phyloP scores from a whole-genome alignment of 2,329 filamentous ascomycete genomes.

The Simplicillium sp. region DNA sequence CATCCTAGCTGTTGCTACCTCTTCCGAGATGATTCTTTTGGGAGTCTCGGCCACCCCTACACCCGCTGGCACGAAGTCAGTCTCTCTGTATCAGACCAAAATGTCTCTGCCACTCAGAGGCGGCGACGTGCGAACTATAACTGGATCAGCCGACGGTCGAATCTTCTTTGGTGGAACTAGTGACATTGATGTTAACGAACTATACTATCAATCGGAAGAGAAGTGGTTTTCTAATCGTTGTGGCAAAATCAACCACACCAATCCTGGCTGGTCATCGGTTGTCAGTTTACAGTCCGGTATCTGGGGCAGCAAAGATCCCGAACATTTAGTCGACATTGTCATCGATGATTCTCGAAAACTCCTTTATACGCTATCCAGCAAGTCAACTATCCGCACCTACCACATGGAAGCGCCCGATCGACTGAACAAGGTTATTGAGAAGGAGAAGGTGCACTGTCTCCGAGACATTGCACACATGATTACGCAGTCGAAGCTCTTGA shows the following conservation, averaged over 20 bases:
- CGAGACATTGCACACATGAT: slow-evolving; percentile 82
- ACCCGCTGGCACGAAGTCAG: slow-evolving; percentile 58
- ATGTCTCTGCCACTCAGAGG: slow-evolving; percentile 74
- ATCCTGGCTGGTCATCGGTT: slow-evolving; percentile 58
- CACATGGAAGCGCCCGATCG: slow-evolving; percentile 63
- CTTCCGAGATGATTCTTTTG: slow-evolving; percentile 75
- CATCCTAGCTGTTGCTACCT: slow-evolving; percentile 81
- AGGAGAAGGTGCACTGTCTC: slow-evolving; percentile 50
- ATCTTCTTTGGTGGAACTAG: slow-evolving; percentile 83
- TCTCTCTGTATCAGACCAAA: slow-evolving; percentile 79
- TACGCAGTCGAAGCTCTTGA: slow-evolving; percentile 60
- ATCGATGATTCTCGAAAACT: slow-evolving; percentile 83
- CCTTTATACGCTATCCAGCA: slow-evolving; percentile 82
- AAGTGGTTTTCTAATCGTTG: slow-evolving; percentile 90
- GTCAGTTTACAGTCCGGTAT: slow-evolving; percentile 41
- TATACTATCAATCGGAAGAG: slow-evolving; percentile 95
- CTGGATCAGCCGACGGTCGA: slow-evolving; percentile 73
- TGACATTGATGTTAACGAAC: slow-evolving; percentile 84
- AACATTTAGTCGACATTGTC: slow-evolving; percentile 68
- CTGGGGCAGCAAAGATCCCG: slow-evolving; percentile 42
- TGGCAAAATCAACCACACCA: slow-evolving; percentile 81
- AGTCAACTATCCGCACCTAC: slow-evolving; percentile 84
- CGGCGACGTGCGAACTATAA: slow-evolving; percentile 67
- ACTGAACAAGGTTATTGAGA: slow-evolving; percentile 56
- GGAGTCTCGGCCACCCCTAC: slow-evolving; percentile 64